Percentiles rank a stretch among this genome's conserved stretches.
Conservation (phyloP, 768 basidiomycete species). For the Tremella mesenterica region DNA sequence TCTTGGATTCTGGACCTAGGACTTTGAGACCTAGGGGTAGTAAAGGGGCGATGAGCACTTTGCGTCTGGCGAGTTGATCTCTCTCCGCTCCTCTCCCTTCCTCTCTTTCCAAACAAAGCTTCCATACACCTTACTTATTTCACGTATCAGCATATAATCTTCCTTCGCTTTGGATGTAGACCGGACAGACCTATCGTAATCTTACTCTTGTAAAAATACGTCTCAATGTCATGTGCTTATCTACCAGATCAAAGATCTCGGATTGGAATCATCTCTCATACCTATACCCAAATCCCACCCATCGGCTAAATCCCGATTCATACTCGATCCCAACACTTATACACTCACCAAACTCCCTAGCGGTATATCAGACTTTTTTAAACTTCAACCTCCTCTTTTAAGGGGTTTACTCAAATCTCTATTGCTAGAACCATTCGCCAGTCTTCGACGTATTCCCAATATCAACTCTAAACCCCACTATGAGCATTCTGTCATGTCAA, state of each 20-base stretch:
- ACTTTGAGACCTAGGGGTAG: constrained; percentile 66
- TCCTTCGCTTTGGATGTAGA: no score
- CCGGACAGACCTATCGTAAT: no score
- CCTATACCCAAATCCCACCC: constrained; percentile 60
- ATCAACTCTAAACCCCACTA: no score
- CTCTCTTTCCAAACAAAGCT: not conserved
- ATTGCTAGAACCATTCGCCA: constrained; percentile 54
- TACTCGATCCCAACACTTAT: constrained; percentile 47
- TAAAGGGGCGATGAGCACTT: constrained; percentile 52
- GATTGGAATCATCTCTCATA: constrained; percentile 55
- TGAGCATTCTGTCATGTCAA: no score
- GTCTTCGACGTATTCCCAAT: constrained; percentile 23
- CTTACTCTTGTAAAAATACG: no score
- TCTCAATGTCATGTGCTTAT: not conserved
- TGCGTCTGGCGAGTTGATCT: constrained; percentile 62
- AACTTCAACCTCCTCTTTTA: constrained; percentile 18
- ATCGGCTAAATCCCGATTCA: constrained; percentile 67
- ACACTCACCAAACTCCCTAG: constrained; percentile 50
- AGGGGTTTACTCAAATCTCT: constrained; percentile 52
- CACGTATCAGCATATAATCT: no score
- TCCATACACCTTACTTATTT: constrained; percentile 9
- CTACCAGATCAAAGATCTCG: constrained; percentile 65
- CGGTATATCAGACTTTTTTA: constrained; percentile 46
- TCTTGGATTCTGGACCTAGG: constrained; percentile 79
- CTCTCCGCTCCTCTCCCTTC: no score